phyloP scores from a whole-genome alignment of 2,329 filamentous ascomycete genomes.

The Alternaria gansuensis region DNA sequence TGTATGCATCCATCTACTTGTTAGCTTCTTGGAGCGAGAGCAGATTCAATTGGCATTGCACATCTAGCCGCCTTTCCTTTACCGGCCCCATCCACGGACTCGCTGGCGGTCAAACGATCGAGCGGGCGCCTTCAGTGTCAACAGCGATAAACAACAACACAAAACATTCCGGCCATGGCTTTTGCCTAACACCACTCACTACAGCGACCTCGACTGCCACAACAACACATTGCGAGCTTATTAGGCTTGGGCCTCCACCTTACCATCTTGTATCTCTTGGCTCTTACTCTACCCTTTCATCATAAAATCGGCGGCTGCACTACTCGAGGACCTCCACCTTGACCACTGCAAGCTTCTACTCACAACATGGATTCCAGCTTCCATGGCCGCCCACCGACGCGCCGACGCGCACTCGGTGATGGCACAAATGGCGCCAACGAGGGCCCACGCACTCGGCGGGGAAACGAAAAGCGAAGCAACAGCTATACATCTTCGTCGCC shows the following conservation, averaged over 20 bases:
- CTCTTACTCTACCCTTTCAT: slow-evolving; percentile 26
- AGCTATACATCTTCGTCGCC: slow-evolving; percentile 31
- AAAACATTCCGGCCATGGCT: slow-evolving; percentile 30
- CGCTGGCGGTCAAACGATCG: slow-evolving; percentile 24
- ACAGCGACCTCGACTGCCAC: slow-evolving; percentile 26
- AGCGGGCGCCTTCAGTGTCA: slow-evolving; percentile 29
- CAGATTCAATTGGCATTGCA: slow-evolving; percentile 38
- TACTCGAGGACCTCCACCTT: slow-evolving; percentile 17
- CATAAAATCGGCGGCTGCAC: slow-evolving; percentile 19
- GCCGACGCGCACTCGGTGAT: slow-evolving; percentile 47
- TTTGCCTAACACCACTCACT: slow-evolving; percentile 19
- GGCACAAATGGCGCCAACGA: slow-evolving; percentile 48
- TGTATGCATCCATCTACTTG: slow-evolving; percentile 47
- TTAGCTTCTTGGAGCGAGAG: slow-evolving; percentile 46
- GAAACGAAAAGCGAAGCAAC: slow-evolving; percentile 32
- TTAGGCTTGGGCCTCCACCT: slow-evolving; percentile 33
- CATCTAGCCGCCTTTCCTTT: slow-evolving; percentile 44
- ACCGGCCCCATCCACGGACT: slow-evolving; percentile 34
- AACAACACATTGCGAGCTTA: slow-evolving; percentile 26
- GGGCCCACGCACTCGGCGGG: slow-evolving; percentile 29
- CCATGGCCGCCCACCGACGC: slow-evolving; percentile 45
- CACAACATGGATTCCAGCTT: slow-evolving; percentile 44
- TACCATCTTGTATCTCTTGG: slow-evolving; percentile 38
- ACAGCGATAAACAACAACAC: slow-evolving; percentile 35
- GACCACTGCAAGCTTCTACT: slow-evolving; percentile 17